A percentile compares a stretch with the other conserved stretches of the same genome.
These are phyloP conservation scores for Solanum chiquidenum DNA, from an alignment of 257 asterid species.

Conservation along the genomic window DNA sequence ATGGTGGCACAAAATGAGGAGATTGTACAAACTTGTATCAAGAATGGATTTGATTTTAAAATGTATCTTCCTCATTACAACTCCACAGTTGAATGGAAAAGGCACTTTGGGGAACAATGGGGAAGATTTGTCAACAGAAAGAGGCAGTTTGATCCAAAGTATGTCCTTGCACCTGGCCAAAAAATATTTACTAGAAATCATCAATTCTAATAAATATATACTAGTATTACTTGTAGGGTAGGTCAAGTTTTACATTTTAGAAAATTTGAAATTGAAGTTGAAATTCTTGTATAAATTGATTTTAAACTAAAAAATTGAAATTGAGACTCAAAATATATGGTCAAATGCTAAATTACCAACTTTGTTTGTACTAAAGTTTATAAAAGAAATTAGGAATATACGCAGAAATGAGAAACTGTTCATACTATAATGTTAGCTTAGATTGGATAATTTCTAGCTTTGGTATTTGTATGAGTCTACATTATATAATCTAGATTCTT, in stretches of 20 bases:
- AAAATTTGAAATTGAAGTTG: not conserved
- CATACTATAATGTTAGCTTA: not conserved
- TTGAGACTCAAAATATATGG: not conserved
- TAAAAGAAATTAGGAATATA: not conserved
- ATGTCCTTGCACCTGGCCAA: slow-evolving; percentile 91
- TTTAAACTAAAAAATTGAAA: not conserved
- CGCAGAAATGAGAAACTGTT: not conserved
- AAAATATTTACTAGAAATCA: slow-evolving; percentile 61
- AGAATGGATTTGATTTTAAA: slow-evolving; percentile 51
- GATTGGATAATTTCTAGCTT: not conserved
- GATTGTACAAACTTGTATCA: slow-evolving; percentile 39
- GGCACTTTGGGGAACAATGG: slow-evolving; percentile 81
- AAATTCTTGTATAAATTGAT: not conserved
- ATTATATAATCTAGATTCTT: not conserved
- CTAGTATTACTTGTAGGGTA: not conserved
- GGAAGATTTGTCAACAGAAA: slow-evolving; percentile 62
- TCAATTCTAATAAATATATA: slow-evolving; percentile 11
- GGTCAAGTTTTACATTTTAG: not conserved
- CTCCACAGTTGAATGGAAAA: slow-evolving; percentile 53
- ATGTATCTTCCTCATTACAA: slow-evolving; percentile 75
- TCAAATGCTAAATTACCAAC: not conserved
- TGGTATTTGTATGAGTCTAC: not conserved
- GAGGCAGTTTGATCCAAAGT: slow-evolving; percentile 64
- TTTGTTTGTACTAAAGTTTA: not conserved
- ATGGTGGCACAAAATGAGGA: slow-evolving; percentile 66